A percentile compares a stretch with the other conserved stretches of the same genome.
Conservation (phyloP, 2,329 filamentous ascomycete species). For the Colletotrichum orchidophilum region DNA sequence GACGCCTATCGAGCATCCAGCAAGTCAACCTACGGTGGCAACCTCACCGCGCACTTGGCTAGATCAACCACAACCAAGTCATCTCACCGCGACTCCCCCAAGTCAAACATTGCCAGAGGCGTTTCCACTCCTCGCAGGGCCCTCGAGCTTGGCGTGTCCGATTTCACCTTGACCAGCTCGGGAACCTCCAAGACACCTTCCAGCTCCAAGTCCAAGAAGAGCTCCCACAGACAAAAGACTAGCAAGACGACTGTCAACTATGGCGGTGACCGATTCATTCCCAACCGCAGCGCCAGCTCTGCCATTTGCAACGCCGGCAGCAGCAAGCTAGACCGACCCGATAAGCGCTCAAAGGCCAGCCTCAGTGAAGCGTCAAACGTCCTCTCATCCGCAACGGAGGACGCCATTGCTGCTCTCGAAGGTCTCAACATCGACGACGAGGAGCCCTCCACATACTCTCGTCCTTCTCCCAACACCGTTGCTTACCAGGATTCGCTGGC, state of each 20-base stretch:
- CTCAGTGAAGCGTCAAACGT: conserved; percentile 76
- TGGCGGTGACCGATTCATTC: conserved; percentile 92
- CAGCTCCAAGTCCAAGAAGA: conserved; percentile 66
- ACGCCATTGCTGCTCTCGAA: conserved; percentile 82
- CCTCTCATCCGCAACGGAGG: conserved; percentile 82
- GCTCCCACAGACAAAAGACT: conserved; percentile 59
- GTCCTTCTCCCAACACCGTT: conserved; percentile 85
- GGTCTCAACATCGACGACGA: conserved; percentile 79
- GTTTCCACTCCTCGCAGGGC: conserved; percentile 81
- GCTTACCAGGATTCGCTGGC: conserved; percentile 94
- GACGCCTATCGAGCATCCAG: conserved; percentile 60
- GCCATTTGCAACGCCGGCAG: conserved; percentile 84
- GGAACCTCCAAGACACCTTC: conserved; percentile 71
- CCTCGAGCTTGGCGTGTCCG: conserved; percentile 89
- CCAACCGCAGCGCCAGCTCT: conserved; percentile 90
- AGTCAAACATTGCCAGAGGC: conserved; percentile 89
- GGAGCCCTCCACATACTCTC: conserved; percentile 73
- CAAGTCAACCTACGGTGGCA: conserved; percentile 83
- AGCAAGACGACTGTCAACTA: conserved; percentile 84
- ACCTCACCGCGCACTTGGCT: conserved; percentile 81
- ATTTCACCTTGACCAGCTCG: conserved; percentile 90
- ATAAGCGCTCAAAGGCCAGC: conserved; percentile 78
- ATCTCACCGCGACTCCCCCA: conserved; percentile 85
- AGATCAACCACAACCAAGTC: conserved; percentile 72
- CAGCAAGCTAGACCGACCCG: conserved; percentile 79